These are phyloP conservation scores for Colletotrichum camelliae DNA, from an alignment of 2,329 filamentous ascomycete genomes.

Conservation along the genomic window DNA sequence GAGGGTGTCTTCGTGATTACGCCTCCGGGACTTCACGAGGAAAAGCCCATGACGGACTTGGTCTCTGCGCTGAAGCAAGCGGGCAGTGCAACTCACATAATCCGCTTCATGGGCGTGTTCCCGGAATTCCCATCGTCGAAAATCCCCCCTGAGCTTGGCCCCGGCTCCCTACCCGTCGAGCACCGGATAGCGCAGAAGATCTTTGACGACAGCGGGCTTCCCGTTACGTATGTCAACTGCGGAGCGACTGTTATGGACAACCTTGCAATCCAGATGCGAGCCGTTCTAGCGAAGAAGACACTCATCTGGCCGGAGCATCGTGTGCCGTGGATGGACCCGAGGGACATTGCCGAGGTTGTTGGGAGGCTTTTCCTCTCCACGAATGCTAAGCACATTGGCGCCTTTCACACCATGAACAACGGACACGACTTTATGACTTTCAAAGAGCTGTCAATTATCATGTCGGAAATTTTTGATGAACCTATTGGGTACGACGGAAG, in stretches of 20 bases:
- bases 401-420: background rate
- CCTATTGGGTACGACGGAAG: background rate
- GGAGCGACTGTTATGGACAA: background rate
- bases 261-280: background rate
- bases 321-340: background rate
- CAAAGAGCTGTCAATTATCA: background rate
- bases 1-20: background rate
- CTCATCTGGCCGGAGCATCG: conserved; percentile 3
- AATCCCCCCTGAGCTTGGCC: background rate
- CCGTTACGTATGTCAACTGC: background rate
- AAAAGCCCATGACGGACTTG: background rate
- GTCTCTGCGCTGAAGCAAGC: background rate
- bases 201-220: background rate
- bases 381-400: background rate
- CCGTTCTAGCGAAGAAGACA: background rate
- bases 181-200: background rate
- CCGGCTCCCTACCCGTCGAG: background rate
- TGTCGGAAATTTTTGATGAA: background rate
- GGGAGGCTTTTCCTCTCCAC: background rate
- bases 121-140: background rate
- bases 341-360: background rate
- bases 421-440: background rate
- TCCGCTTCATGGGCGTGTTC: background rate
- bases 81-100: background rate
- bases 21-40: background rate